Conservation (phyloP, 2,329 filamentous ascomycete genomes). For the Paramyrothecium sp. region DNA sequence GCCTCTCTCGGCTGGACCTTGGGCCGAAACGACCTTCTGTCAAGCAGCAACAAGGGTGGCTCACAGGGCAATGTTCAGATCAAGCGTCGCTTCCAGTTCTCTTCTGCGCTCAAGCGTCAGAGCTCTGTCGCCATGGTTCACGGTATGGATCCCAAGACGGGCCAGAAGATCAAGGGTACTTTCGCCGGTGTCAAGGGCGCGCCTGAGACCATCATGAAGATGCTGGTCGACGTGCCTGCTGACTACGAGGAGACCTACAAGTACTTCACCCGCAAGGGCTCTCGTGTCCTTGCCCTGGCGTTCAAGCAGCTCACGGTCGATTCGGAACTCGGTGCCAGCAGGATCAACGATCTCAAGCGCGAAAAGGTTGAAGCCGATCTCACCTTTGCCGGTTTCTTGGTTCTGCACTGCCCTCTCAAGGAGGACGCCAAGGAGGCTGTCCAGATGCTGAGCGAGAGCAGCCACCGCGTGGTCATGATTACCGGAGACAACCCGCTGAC, state of each 20-base stretch:
- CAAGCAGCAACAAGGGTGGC: conserved; percentile 49
- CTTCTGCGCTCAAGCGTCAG: conserved; percentile 91
- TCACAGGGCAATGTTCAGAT: conserved; percentile 77
- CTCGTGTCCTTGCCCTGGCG: conserved; percentile 86
- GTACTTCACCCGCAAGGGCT: conserved; percentile 94
- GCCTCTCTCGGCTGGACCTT: conserved; percentile 87
- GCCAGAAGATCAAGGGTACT: conserved; percentile 76
- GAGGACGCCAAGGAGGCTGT: conserved; percentile 93
- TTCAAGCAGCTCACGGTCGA: conserved; percentile 89
- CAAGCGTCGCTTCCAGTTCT: conserved; percentile 97
- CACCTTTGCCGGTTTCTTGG: conserved; percentile 90
- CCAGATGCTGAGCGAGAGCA: conserved; percentile 97
- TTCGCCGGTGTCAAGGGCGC: conserved; percentile 97
- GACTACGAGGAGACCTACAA: conserved; percentile 99
- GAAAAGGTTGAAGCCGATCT: conserved; percentile 86
- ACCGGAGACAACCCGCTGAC: conserved; percentile 97
- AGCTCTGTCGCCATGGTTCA: conserved; percentile 88
- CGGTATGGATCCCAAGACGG: conserved; percentile 67
- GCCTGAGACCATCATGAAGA: conserved; percentile 93
- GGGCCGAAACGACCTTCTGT: conserved; percentile 83
- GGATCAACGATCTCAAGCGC: conserved; percentile 90
- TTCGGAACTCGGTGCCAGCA: conserved; percentile 75
- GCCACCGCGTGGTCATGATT: conserved; percentile 98
- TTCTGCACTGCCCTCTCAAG: conserved; percentile 93
- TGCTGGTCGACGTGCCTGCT: conserved; percentile 77